Base-by-base conservation (phyloP, 768 basidiomycete genomes). In the Mycena capillaripes region DNA sequence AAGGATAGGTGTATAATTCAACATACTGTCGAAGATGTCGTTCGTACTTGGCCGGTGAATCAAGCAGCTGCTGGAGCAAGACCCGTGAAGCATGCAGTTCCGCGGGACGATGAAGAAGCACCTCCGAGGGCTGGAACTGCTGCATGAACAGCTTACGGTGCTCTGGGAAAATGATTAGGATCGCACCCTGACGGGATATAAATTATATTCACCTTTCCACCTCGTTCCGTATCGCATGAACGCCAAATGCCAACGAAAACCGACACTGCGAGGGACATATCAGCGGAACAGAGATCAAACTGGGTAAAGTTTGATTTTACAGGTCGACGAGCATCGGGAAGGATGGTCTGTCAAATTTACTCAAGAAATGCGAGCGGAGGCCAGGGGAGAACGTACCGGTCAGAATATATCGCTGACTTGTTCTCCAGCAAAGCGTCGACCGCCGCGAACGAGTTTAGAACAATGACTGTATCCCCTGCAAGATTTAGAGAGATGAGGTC, bases 11-110 rank as follows among this genome's bases (percentile, higher is more conserved):
- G 46, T 23, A 27, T 19, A 3, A 10, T 38, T 38, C 16, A 21
- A 69, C 72, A 38, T 19, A 76, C 73, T 74, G 75, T 19, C 75
- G 60, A 27, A 76, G 60, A 56, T 76, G 75, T 6, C 53, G 42
- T 38, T 69, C 63, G 57, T 46, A 71, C 17, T 62, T 66, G 8
- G 32, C 55, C 5, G 72, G 72, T 19, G 65, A 55, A 10, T 76
- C 70, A 1, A 71, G 48, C 9, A 76, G 70, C 12, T 53, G 62
- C 30, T 60, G 58, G 12, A 74, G 67, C 25, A 74, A 29, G 6
- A 57, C 27, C 21, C 59, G 64, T 1, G 66, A 56, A 4, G 72
- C 75, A 6, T 68, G 44, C 9, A 58, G 53, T 19, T 74, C 61
- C 16, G 30, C 30, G 11, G 72, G 64, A 30, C 70, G 62, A 42